These are phyloP conservation scores for Arthrocladium fulminans DNA, from an alignment of 2,329 filamentous ascomycete genomes.

Conservation along the genomic window DNA sequence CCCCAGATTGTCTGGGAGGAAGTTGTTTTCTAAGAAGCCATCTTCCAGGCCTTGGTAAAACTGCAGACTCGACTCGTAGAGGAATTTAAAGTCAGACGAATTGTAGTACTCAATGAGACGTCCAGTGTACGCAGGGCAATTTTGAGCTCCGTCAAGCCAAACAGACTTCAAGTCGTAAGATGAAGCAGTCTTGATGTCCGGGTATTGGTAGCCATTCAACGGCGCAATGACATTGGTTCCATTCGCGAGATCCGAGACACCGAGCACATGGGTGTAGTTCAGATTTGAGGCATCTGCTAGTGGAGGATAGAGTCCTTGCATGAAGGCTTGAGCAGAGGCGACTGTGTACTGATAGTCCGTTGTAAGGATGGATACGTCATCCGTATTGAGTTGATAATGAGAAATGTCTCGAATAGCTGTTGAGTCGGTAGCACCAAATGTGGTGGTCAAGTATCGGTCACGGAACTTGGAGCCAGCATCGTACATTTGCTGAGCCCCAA, in stretches of 20 bases:
- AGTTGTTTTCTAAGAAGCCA: constrained; percentile 35
- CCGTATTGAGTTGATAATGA: constrained; percentile 34
- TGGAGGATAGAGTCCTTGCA: constrained; percentile 54
- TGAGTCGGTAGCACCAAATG: constrained; percentile 17
- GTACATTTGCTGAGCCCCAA: constrained; percentile 48
- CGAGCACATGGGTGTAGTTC: constrained; percentile 19
- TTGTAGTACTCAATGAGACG: constrained; percentile 34
- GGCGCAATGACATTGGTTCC: constrained; percentile 40
- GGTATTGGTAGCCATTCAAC: constrained; percentile 50
- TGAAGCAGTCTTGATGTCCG: constrained; percentile 39
- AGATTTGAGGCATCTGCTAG: constrained; percentile 28
- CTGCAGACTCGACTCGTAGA: constrained; percentile 28
- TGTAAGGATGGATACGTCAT: constrained; percentile 42
- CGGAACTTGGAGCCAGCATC: constrained; percentile 44
- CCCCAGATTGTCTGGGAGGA: constrained; percentile 25
- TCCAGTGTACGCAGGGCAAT: constrained; percentile 34
- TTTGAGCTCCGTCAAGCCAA: constrained; percentile 40
- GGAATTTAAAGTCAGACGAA: constrained; percentile 34
- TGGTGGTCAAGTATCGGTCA: constrained; percentile 41
- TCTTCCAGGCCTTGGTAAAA: constrained; percentile 42
- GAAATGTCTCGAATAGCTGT: constrained; percentile 39
- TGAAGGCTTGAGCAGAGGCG: constrained; percentile 51
- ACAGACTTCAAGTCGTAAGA: constrained; percentile 43
- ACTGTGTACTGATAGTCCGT: constrained; percentile 40
- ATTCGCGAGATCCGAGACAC: constrained; percentile 37